Evolutionary conservation across 352 stramenopile species (phyloP), one percentile per base, ranked within the genome.

Genomic region (Phytophthora boehmeriae): DNA sequence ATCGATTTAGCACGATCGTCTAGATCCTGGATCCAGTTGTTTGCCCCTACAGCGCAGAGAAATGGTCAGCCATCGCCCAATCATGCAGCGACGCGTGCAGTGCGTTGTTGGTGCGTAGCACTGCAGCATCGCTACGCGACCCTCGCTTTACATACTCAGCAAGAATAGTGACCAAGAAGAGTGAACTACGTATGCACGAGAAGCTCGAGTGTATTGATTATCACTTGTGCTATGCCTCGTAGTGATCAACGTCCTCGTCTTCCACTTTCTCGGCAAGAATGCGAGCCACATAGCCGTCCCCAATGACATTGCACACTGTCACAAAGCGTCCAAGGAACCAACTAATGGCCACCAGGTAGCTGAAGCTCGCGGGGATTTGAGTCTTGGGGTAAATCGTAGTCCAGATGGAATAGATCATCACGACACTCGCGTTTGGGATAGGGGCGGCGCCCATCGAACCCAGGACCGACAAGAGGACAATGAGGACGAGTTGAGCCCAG

Each of bases 341-440:
- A 68, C 87, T 75, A 54, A 89, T 86, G 25, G 80, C 85, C 17
- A 93, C 77, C 8, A 92, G 59, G 66, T 88, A 90, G 59, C 72
- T 86, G 76, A 80, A 92, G 27, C 80, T 86, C 28, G 71, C 54
- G 6, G 84, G 84, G 23, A 89, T 67, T 30, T 77, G 67, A 10
- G 76, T 58, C 32, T 46, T 61, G n/a, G 79, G 73, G 46, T 88
- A 92, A 44, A 90, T 80, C 53, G 84, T 85, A 52, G 74, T 75
- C 78, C 82, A 90, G 55, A 91, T 80, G 43, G 84, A 90, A 68
- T 88, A 86, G 32, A 92, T 68, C 68, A 92, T 86, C 27, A 92
- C 78, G 17, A 93, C 69, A 2, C 78, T 82, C 30, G 73, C 77
- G 49, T 88, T 90, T 19, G 84, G 83, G 60, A 92, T 86, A 1